These are phyloP conservation scores for Dactylellina parvicollis DNA, from an alignment of 2,329 filamentous ascomycete genomes.

Conservation along the genomic window DNA sequence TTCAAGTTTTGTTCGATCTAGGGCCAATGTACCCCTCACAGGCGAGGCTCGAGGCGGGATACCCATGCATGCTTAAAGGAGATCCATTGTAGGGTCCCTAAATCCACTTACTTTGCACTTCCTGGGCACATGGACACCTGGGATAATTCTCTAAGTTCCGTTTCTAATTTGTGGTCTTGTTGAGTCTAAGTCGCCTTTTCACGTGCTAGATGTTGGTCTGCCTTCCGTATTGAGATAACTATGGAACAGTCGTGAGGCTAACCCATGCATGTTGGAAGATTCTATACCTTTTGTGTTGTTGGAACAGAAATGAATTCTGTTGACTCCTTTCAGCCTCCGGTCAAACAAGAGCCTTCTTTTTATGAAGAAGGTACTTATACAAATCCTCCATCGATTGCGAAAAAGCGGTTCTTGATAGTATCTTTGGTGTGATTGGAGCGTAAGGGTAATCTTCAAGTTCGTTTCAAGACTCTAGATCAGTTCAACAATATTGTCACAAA, in stretches of 20 bases:
- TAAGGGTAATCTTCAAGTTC: not conserved
- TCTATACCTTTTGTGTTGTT: not conserved
- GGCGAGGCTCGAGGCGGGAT: slow-evolving; percentile 11
- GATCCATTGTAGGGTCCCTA: too few species aligned
- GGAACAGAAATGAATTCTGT: not conserved
- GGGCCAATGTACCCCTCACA: too few species aligned
- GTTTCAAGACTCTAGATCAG: not conserved
- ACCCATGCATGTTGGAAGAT: slow-evolving; percentile 40
- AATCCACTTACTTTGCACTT: too few species aligned
- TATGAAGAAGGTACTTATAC: not conserved
- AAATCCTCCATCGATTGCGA: not conserved
- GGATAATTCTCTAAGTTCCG: too few species aligned
- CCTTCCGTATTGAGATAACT: slow-evolving; percentile 27
- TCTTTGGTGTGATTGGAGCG: not conserved
- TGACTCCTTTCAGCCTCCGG: slow-evolving; percentile 1
- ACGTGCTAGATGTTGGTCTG: not conserved
- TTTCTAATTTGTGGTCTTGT: slow-evolving; percentile 11
- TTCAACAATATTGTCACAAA: not conserved
- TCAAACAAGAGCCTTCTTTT: slow-evolving; percentile 19
- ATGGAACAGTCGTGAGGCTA: slow-evolving; percentile 29
- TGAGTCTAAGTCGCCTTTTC: slow-evolving; percentile 6
- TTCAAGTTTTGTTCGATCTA: too few species aligned
- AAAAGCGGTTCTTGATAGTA: not conserved
- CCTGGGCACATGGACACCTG: too few species aligned
- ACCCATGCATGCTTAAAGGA: too few species aligned